Evolutionary conservation across 106 monocot species (phyloP).

Genomic region (Ottelia alismoides): DNA sequence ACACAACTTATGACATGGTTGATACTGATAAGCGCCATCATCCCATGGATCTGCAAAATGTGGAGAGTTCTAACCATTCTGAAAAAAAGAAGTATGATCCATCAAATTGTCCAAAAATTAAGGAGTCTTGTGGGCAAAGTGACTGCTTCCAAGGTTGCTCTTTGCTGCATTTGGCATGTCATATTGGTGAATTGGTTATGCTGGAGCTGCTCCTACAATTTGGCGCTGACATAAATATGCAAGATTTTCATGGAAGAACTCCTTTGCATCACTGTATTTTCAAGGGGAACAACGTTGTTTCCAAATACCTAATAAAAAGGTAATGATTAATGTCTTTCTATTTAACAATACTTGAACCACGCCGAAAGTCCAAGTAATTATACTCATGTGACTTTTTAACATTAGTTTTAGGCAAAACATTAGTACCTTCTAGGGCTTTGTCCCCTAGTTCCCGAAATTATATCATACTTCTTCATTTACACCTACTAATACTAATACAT

Average conservation of each 20-base stretch:
- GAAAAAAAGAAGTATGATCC: conserved; percentile 42
- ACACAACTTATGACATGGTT: conserved; percentile 49
- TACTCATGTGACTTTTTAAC: too few species aligned
- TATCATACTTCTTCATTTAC: too few species aligned
- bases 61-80: conserved; percentile 3
- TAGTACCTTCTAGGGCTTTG: too few species aligned
- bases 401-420: too few species aligned
- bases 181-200: conserved; percentile 60
- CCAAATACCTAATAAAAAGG: conserved; percentile 76
- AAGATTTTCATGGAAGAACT: conserved; percentile 82
- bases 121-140: conserved; percentile 31
- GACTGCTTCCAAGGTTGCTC: conserved; percentile 66
- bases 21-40: conserved; percentile 24
- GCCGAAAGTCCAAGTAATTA: too few species aligned
- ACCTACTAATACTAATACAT: too few species aligned
- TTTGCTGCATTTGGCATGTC: conserved; percentile 77
- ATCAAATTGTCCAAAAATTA: conserved; percentile 38
- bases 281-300: conserved; percentile 49
- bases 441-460: too few species aligned
- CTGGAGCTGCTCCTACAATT: conserved; percentile 79
- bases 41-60: conserved; percentile 11
- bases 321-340: too few species aligned
- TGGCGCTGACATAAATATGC: conserved; percentile 72
- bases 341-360: too few species aligned
- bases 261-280: conserved; percentile 82